A percentile compares a stretch with the other conserved stretches of the same genome.
Conservation (phyloP, 306 rosid species). For the Abrus precatorius region DNA sequence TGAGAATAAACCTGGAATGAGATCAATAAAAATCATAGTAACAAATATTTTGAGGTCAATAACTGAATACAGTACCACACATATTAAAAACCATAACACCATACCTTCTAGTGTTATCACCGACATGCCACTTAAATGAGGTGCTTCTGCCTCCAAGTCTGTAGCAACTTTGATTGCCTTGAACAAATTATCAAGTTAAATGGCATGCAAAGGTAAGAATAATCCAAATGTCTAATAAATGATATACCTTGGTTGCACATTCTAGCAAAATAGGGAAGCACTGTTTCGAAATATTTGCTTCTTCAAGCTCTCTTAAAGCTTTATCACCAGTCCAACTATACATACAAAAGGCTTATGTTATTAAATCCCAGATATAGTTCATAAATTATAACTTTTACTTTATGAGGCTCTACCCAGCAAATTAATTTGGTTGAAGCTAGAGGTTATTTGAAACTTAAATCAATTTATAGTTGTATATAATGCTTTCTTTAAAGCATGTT, state of each 20-base stretch:
- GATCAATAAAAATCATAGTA: slow-evolving; percentile 48
- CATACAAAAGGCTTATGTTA: slow-evolving; percentile 39
- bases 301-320: slow-evolving; percentile 88
- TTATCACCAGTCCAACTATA: slow-evolving; percentile 92
- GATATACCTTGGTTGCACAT: slow-evolving; percentile 85
- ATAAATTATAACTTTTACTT: slow-evolving; percentile 7
- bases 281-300: slow-evolving; percentile 82
- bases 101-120: slow-evolving; percentile 89
- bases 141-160: slow-evolving; percentile 67
- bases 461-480: neutral
- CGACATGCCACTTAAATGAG: slow-evolving; percentile 83
- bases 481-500: slow-evolving; percentile 11
- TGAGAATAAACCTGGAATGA: slow-evolving; percentile 80
- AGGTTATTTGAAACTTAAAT: slow-evolving; percentile 35
- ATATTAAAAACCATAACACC: slow-evolving; percentile 42
- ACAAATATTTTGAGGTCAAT: slow-evolving; percentile 33
- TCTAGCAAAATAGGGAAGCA: slow-evolving; percentile 88
- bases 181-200: slow-evolving; percentile 45
- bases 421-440: slow-evolving; percentile 20
- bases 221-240: slow-evolving; percentile 35
- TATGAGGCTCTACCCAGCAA: slow-evolving; percentile 9
- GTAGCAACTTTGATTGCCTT: slow-evolving; percentile 91
- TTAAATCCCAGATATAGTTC: slow-evolving; percentile 35
- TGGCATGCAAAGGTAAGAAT: slow-evolving; percentile 40
- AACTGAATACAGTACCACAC: slow-evolving; percentile 29